Percentiles rank a stretch among this genome's conserved stretches.
phyloP scores from a whole-genome alignment of 495 filamentous ascomycete genomes.

The Neurospora sublineolata region DNA sequence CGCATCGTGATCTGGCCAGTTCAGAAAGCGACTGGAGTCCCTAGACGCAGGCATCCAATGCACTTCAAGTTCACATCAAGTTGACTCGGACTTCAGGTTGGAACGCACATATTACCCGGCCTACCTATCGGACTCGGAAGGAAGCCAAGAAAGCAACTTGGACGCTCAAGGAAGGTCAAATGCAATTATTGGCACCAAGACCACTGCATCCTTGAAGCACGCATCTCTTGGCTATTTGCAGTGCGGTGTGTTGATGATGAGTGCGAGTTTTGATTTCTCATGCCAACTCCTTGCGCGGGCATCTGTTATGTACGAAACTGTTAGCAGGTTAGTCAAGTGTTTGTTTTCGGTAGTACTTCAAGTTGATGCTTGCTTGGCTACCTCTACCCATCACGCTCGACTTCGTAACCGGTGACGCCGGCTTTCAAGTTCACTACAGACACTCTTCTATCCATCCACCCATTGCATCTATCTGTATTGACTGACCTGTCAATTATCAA shows the following conservation, averaged over 20 bases:
- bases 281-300: neutral
- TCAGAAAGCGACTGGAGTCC: neutral
- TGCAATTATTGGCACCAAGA: neutral
- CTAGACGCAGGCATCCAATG: neutral
- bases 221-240: neutral
- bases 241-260: neutral
- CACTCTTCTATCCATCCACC: neutral
- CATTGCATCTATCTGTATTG: neutral
- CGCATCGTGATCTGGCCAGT: neutral
- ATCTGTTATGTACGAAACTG: neutral
- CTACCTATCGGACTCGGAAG: neutral
- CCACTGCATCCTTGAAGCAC: neutral
- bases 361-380: neutral
- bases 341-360: neutral
- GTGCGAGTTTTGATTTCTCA: neutral
- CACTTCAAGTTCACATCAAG: neutral
- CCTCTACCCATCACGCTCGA: neutral
- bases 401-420: neutral
- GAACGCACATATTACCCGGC: neutral
- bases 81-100: neutral
- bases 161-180: neutral
- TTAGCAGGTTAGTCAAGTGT: neutral
- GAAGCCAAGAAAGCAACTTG: neutral
- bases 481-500: neutral
- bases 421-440: neutral